phyloP scores from a whole-genome alignment of 1,284 basidiomycete species.

The Rhodotorula sp. region DNA sequence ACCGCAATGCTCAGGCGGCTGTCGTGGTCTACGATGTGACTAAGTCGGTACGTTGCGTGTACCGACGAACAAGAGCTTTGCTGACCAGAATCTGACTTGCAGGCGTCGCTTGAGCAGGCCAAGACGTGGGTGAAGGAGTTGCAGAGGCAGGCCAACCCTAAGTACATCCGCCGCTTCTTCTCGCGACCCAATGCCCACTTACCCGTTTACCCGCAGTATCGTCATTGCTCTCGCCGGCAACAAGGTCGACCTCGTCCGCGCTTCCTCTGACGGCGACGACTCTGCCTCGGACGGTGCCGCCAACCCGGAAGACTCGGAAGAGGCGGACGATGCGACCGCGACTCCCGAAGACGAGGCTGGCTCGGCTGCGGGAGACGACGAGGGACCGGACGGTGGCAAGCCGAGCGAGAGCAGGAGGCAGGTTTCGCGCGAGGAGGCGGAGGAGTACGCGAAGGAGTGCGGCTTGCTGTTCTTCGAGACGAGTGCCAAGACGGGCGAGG shows the following conservation, averaged over 20 bases:
- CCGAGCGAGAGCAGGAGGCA: slow-evolving; percentile 64
- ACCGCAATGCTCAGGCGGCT: slow-evolving; percentile 92
- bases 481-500: slow-evolving; percentile 95
- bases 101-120: slow-evolving; percentile 91
- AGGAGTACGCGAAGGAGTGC: slow-evolving; percentile 91
- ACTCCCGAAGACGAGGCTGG: slow-evolving; percentile 49
- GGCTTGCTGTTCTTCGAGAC: slow-evolving; percentile 96
- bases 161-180: slow-evolving; percentile 11
- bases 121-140: slow-evolving; percentile 99
- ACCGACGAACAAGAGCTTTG: not conserved
- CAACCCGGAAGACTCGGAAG: slow-evolving; percentile 59
- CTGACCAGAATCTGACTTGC: not conserved
- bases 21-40: slow-evolving; percentile 98
- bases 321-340: slow-evolving; percentile 76
- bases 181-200: not conserved
- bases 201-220: slow-evolving; percentile 61
- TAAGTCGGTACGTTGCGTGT: slow-evolving; percentile 56
- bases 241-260: slow-evolving; percentile 58
- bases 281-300: slow-evolving; percentile 50
- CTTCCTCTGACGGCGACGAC: slow-evolving; percentile 45
- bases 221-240: slow-evolving; percentile 96
- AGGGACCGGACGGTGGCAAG: slow-evolving; percentile 44
- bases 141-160: slow-evolving; percentile 97
- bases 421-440: slow-evolving; percentile 88
- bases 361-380: slow-evolving; percentile 12